phyloP scores from a whole-genome alignment of 2,329 filamentous ascomycete genomes.

The Trichophaea hybrida region DNA sequence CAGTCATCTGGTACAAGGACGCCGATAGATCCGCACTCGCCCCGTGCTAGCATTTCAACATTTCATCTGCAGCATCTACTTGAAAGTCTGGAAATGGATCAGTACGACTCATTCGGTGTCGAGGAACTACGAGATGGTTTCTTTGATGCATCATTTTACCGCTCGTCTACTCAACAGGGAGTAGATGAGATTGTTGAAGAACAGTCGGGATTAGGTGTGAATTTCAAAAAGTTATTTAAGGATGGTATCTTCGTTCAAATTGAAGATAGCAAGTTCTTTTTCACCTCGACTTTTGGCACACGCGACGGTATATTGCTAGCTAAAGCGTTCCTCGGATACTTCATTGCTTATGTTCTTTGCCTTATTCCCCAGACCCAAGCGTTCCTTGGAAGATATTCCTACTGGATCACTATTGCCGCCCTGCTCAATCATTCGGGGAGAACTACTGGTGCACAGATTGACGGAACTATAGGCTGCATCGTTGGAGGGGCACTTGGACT shows the following conservation, averaged over 20 bases:
- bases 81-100: slow-evolving; percentile 30
- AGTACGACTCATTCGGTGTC: slow-evolving; percentile 32
- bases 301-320: slow-evolving; percentile 39
- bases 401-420: slow-evolving; percentile 44
- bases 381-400: slow-evolving; percentile 42
- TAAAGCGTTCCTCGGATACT: slow-evolving; percentile 44
- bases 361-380: slow-evolving; percentile 37
- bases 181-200: not conserved
- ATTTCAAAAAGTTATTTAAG: slow-evolving; percentile 1
- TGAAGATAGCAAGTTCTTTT: slow-evolving; percentile 34
- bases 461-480: slow-evolving; percentile 42
- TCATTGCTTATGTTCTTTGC: slow-evolving; percentile 43
- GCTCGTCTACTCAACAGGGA: slow-evolving; percentile 10
- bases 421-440: slow-evolving; percentile 45
- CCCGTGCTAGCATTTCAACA: slow-evolving; percentile 20
- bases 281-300: slow-evolving; percentile 35
- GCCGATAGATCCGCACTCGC: slow-evolving; percentile 18
- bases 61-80: slow-evolving; percentile 29
- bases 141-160: slow-evolving; percentile 34
- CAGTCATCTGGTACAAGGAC: slow-evolving; percentile 19
- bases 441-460: slow-evolving; percentile 43
- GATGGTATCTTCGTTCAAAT: slow-evolving; percentile 2
- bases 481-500: slow-evolving; percentile 41
- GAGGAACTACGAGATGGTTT: slow-evolving; percentile 35
- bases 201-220: not conserved